A percentile compares a stretch with the other conserved stretches of the same genome.
These are phyloP conservation scores for Myriosclerotinia duriaeana DNA, from an alignment of 2,329 filamentous ascomycete species.

Conservation along the genomic window DNA sequence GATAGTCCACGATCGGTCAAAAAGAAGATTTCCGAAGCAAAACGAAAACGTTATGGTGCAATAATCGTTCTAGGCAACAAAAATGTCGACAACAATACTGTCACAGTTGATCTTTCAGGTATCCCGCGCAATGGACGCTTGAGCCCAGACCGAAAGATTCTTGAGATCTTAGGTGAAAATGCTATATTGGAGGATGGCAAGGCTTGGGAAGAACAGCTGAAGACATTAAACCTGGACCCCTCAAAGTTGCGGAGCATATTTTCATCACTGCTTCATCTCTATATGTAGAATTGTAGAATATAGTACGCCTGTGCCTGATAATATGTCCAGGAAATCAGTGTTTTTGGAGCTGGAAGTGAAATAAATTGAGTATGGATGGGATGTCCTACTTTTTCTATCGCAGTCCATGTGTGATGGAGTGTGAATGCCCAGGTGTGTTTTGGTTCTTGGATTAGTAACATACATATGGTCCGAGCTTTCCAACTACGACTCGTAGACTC, in stretches of 20 bases:
- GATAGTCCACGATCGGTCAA: slow-evolving; percentile 59
- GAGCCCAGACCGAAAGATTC: background rate
- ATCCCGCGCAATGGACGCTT: slow-evolving; percentile 31
- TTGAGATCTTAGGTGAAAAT: background rate
- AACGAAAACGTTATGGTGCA: slow-evolving; percentile 67
- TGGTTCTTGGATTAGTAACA: no score
- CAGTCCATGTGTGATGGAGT: no score
- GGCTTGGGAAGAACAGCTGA: slow-evolving; percentile 14
- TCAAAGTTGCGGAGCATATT: background rate
- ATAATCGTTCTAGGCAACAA: slow-evolving; percentile 70
- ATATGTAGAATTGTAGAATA: slow-evolving; percentile 15
- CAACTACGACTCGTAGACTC: no score
- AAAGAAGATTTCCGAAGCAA: slow-evolving; percentile 73
- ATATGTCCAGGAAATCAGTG: no score
- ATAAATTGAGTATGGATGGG: no score
- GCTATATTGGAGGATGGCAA: background rate
- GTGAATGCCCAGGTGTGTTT: no score
- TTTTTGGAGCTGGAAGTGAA: no score
- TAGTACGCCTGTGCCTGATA: background rate
- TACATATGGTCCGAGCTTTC: background rate
- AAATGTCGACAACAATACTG: slow-evolving; percentile 58
- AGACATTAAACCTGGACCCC: slow-evolving; percentile 4
- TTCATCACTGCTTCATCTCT: slow-evolving; percentile 15
- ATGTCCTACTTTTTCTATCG: no score
- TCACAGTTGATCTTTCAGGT: slow-evolving; percentile 50